phyloP scores from a whole-genome alignment of 2,329 filamentous ascomycete species.

The Fusarium agapanthi region DNA sequence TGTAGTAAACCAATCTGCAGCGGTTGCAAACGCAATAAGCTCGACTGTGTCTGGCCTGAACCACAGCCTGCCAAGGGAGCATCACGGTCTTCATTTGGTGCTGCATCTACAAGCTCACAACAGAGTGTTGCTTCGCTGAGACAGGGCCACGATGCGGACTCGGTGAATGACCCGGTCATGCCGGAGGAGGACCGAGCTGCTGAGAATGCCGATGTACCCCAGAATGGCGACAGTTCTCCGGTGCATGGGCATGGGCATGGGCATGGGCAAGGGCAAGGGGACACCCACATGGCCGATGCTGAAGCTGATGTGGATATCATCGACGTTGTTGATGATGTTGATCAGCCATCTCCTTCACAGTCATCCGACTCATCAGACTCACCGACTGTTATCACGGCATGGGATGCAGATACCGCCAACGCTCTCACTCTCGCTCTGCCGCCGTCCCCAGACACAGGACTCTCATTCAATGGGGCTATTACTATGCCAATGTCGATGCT shows the following conservation, averaged over 20 bases:
- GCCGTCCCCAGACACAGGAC: neutral
- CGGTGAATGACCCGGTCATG: slow-evolving; percentile 20
- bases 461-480: slow-evolving; percentile 30
- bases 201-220: slow-evolving; percentile 4
- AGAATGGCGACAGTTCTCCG: slow-evolving; percentile 29
- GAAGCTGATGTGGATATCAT: slow-evolving; percentile 30
- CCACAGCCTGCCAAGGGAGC: slow-evolving; percentile 15
- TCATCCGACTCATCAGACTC: slow-evolving; percentile 37
- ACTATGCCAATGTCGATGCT: slow-evolving; percentile 43
- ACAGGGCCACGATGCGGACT: slow-evolving; percentile 14
- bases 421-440: slow-evolving; percentile 31
- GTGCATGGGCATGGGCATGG: slow-evolving; percentile 21
- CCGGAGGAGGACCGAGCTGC: slow-evolving; percentile 20
- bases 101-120: slow-evolving; percentile 18
- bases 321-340: slow-evolving; percentile 22
- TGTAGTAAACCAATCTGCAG: slow-evolving; percentile 58
- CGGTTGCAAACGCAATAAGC: slow-evolving; percentile 62
- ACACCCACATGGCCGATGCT: slow-evolving; percentile 38
- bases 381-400: slow-evolving; percentile 4
- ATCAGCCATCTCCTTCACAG: slow-evolving; percentile 29
- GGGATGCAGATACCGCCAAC: slow-evolving; percentile 32
- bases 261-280: slow-evolving; percentile 26
- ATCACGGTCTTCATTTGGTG: slow-evolving; percentile 24
- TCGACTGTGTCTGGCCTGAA: slow-evolving; percentile 61
- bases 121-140: slow-evolving; percentile 10